phyloP scores from a whole-genome alignment of 2,329 filamentous ascomycete genomes.

The Cladosporium sp. region DNA sequence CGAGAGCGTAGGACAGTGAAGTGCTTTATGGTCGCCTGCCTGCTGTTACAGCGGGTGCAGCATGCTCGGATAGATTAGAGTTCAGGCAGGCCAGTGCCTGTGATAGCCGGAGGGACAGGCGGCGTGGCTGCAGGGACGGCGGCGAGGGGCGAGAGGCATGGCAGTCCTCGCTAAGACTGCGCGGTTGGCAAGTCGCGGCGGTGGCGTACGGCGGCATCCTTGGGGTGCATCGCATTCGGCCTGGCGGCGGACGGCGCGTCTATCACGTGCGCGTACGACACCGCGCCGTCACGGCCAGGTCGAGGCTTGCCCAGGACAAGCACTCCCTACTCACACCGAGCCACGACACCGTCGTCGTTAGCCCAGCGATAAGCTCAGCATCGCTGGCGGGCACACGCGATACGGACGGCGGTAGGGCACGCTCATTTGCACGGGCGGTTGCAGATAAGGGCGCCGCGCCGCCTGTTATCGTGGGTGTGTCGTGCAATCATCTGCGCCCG shows the following conservation, averaged over 20 bases:
- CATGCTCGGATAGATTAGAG: conserved; percentile 10
- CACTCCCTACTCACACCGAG: too few relatives aligned
- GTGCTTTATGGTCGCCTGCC: background rate
- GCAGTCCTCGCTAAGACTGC: conserved; percentile 5
- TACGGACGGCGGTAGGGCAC: too few relatives aligned
- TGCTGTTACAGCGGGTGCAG: background rate
- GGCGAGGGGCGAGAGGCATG: conserved; percentile 8
- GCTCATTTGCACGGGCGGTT: too few relatives aligned
- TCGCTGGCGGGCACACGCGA: too few relatives aligned
- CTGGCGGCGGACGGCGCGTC: conserved; percentile 2
- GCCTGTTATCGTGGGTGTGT: too few relatives aligned
- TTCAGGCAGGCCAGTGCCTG: conserved; percentile 6
- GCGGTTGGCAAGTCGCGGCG: conserved; percentile 5
- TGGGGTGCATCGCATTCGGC: background rate
- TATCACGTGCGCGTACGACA: conserved; percentile 3
- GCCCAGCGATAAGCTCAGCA: too few relatives aligned
- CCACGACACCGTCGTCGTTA: too few relatives aligned
- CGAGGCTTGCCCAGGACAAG: too few relatives aligned
- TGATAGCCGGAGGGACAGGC: conserved; percentile 2
- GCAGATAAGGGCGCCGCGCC: too few relatives aligned
- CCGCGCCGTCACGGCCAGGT: too few relatives aligned
- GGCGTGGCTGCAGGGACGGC: conserved; percentile 7
- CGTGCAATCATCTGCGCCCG: too few relatives aligned
- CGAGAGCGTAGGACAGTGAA: background rate
- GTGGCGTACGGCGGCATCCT: conserved; percentile 3